Evolutionary conservation across 306 rosid genomes (phyloP), one percentile per base, ranked within the genome.

Genomic region (Glycine soja): DNA sequence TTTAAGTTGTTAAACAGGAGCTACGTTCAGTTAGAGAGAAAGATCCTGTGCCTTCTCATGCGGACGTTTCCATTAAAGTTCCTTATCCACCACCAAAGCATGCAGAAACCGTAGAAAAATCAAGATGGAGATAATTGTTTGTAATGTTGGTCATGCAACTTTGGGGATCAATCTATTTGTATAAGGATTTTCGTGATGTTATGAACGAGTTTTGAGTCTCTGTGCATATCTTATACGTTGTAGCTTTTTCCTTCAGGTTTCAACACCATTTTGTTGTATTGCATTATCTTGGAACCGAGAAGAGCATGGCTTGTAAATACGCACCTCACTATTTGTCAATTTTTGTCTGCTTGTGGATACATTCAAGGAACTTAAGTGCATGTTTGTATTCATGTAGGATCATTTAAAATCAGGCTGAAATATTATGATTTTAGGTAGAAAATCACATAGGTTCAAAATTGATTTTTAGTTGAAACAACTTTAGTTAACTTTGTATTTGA

Each of bases 11-110:
- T 63, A n/a, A 61, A 65, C 81, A 93, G 99, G 97, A 95, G 85
- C 88, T 80, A 18, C 89, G 97, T 72, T 63, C 97, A 10, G 79
- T 85, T 14, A 85, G 88, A 62, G 97, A 93, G 53, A 90, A 82
- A 89, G 90, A 89, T 42, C 48, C 19, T 66, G 64, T 10, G 46
- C 74, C 89, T 46, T 73, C 90, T 66, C 70, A 19, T 52, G 89
- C 78, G 70, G 87, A 78, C 38, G 74, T 79, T 78, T 83, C 86
- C 36, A 52, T 61, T 19, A 90, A 62, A 81, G 82, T 77, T 56
- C 79, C 81, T 51, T 79, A 87, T 76, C 81, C 67, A 68, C 70
- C 82, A 53, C 70, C 82, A 53, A 85, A 85, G 83, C 77, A 70
- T 68, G 81, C 82, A 56, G 90, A 74, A 84, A 24, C 69, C 12